Base-by-base conservation (phyloP, 1,284 basidiomycete species). In the Rugosomyces carneus region DNA sequence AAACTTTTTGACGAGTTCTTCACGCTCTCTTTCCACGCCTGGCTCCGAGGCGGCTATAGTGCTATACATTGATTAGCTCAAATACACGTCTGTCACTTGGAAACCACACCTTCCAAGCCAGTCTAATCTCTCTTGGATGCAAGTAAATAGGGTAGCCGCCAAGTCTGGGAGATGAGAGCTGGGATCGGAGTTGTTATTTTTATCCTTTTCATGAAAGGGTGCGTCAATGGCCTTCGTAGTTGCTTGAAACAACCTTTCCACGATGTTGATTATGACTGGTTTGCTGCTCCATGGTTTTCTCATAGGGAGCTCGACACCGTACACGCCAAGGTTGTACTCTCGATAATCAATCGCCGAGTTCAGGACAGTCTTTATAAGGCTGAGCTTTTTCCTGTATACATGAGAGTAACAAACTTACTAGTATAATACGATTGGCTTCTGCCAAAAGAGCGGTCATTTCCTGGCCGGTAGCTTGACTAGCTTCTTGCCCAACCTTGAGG, bases 221-320 rank as follows among this genome's bases (percentile, higher is more conserved):
- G 64, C 52, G 37, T 79, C 75, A 6, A 76, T 59, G 8, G 69
- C 63, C 50, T 72, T 73, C 49, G 70, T 78, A 0, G 89, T 89
- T 1, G 76, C 64, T 42, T 83, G 76, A 58, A 93, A 94, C 16
- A 94, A 73, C 37, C 76, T 74, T 36, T 87, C 73, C 2, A 91
- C 67, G 19, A 83, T 72, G 40, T 89, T 81, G 45, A 96, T 78
- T 37, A 89, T 65, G 0, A 68, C 63, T 5, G 77, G 70, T 53
- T 73, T 73, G 60, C 81, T 91, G 1, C 92, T 91, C 95, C 95
- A 99, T 1, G 90, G 80, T 53, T 86, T 80, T 46, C 78, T 72
- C 69, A 84, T 80, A 0, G 83, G 83, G 26, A 75, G 68, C 10
- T 80, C 72, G 41, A 97, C 71, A 20, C 88, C 89, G 61, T 98